Base-by-base conservation (phyloP, 1,284 basidiomycete genomes). In the Leccinum variabile region DNA sequence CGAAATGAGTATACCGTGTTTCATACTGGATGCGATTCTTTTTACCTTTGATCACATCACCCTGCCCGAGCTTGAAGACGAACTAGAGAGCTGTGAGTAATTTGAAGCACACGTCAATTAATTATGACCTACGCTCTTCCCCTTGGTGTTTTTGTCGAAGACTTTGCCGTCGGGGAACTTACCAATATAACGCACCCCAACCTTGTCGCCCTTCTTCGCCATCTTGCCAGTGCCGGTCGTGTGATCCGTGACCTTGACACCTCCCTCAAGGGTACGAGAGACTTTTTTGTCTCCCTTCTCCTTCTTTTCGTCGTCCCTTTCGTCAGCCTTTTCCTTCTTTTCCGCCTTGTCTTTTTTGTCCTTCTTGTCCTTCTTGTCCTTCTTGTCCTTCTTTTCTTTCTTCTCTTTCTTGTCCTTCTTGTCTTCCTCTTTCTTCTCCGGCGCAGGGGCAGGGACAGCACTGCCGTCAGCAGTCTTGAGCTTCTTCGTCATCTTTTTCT, bases 151-250 rank as follows among this genome's bases (percentile, higher is more conserved):
- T 73, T 87, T 82, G 79, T 98, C 96, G 70, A 98, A 98, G 53
- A 91, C 76, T 75, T 91, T 94, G 68, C 94, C 95, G 74, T 90
- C 89, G 67, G 79, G 78, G 54, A 98, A 84, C 79, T 95, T 96
- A 69, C 94, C 96, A 68, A 95, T 87, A 76, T 96, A 96, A 59
- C 94, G 84, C 91, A 98, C 94, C 65, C 82, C 82, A 60, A 98
- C 84, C 62, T 82, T 88, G 79, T 91, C 88, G 53, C 96, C 96
- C 61, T 87, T 84, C 82, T 97, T 97, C 39, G 93, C 95, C 71
- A 82, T 81, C 37, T 91, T 88, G 22, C 96, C 96, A 9, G 83
- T 84, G 57, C 96, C 96, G 53, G 86, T 72, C 74, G 89, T 95
- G 70, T 82, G 76, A 75, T 97, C 96, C 69, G 85, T 81, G 68